A percentile compares a stretch with the other conserved stretches of the same genome.
phyloP scores from a whole-genome alignment of 805 yeast species.

The Yarrowia sp. region DNA sequence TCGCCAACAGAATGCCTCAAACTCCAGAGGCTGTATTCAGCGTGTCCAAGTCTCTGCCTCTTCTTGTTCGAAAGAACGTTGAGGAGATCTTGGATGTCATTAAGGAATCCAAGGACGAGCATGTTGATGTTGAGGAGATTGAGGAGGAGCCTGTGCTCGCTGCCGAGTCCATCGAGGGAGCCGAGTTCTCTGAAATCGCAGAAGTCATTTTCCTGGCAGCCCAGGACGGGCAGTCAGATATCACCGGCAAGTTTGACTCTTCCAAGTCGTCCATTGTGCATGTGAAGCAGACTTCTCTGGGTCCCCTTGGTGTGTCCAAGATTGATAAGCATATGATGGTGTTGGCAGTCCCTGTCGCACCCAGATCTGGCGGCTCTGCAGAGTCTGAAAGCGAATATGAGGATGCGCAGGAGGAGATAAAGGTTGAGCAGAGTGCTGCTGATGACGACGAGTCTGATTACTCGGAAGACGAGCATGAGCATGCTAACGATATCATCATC shows the following conservation, averaged over 20 bases:
- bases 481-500: slow-evolving; percentile 20
- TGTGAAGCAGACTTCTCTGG: slow-evolving; percentile 4
- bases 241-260: not conserved
- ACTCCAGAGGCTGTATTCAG: slow-evolving; percentile 42
- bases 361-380: not conserved
- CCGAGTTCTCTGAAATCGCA: slow-evolving; percentile 18
- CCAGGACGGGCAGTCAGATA: slow-evolving; percentile 13
- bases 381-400: not conserved
- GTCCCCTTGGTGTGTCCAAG: not conserved
- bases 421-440: not conserved
- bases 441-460: not conserved
- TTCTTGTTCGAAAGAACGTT: slow-evolving; percentile 55
- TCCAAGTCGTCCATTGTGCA: slow-evolving; percentile 18
- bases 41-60: slow-evolving; percentile 42
- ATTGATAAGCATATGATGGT: slow-evolving; percentile 17
- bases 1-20: slow-evolving; percentile 58
- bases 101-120: slow-evolving; percentile 31
- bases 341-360: slow-evolving; percentile 20
- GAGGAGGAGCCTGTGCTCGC: slow-evolving; percentile 21
- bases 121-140: slow-evolving; percentile 1
- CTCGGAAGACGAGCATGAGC: not conserved
- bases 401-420: not conserved
- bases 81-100: slow-evolving; percentile 59
- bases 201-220: slow-evolving; percentile 17
- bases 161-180: slow-evolving; percentile 20